Percentiles rank a stretch among this genome's conserved stretches.
These are phyloP conservation scores for Neocatenulostroma microsporum DNA, from an alignment of 2,329 filamentous ascomycete species.

Conservation along the genomic window DNA sequence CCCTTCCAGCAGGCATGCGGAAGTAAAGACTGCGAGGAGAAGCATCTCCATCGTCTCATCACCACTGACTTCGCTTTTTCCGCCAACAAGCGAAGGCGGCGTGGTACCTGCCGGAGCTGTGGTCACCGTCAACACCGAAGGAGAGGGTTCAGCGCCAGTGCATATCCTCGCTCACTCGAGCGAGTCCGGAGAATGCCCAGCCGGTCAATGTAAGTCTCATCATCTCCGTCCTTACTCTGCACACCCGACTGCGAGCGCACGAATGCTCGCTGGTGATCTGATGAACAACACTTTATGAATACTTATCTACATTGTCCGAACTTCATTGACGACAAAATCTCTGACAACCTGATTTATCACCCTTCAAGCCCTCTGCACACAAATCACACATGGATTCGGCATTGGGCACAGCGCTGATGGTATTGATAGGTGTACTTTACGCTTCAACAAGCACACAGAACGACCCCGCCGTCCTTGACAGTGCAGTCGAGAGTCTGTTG, in stretches of 20 bases:
- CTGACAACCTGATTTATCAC: constrained; percentile 75
- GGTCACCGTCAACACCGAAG: constrained; percentile 52
- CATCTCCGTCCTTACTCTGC: neutral
- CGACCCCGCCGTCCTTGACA: constrained; percentile 31
- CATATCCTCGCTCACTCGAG: constrained; percentile 69
- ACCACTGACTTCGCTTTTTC: constrained; percentile 59
- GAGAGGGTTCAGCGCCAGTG: constrained; percentile 42
- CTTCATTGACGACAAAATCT: constrained; percentile 77
- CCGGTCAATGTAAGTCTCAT: constrained; percentile 72
- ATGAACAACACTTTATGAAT: constrained; percentile 75
- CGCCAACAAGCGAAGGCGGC: constrained; percentile 62
- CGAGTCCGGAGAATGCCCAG: constrained; percentile 86
- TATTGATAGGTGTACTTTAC: constrained; percentile 51
- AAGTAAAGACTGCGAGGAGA: constrained; percentile 9
- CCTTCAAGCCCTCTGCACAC: constrained; percentile 11
- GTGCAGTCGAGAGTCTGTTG: constrained; percentile 40
- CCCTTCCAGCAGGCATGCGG: neutral
- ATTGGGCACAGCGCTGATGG: neutral
- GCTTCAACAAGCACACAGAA: constrained; percentile 38
- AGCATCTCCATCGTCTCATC: constrained; percentile 61
- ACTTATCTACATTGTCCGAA: constrained; percentile 99
- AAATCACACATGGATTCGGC: constrained; percentile 4
- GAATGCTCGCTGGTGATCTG: constrained; percentile 53
- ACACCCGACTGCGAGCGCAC: neutral
- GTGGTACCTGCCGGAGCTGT: constrained; percentile 67